phyloP scores from a whole-genome alignment of 805 yeast species.

The Saturnispora serradocipensis region DNA sequence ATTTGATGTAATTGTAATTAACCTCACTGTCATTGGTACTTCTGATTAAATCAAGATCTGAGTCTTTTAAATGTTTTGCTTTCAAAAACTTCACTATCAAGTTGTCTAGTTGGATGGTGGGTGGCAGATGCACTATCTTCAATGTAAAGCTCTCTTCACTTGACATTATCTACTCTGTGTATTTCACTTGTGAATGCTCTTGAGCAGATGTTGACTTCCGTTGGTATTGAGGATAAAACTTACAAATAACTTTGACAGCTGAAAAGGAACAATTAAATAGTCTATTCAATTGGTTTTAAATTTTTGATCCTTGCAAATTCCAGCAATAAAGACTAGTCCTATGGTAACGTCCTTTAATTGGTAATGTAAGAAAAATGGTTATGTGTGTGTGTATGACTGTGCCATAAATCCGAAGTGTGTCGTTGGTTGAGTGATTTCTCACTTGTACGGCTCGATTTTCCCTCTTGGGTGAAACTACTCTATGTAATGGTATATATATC shows the following conservation, averaged over 20 bases:
- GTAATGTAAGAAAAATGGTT: neutral
- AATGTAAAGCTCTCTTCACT: neutral
- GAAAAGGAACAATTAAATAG: neutral
- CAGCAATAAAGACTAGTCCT: neutral
- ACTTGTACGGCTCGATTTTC: neutral
- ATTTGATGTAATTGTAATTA: constrained; percentile 13
- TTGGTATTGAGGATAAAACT: neutral
- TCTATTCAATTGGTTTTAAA: neutral
- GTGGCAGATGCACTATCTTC: neutral
- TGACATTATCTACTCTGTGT: neutral
- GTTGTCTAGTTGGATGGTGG: constrained; percentile 11
- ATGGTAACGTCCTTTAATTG: neutral
- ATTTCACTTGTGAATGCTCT: neutral
- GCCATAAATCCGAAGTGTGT: neutral
- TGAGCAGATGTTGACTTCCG: neutral
- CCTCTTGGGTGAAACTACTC: neutral
- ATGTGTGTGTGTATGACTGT: neutral
- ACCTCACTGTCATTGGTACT: constrained; percentile 12
- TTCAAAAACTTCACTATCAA: constrained; percentile 15
- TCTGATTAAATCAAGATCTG: constrained; percentile 16
- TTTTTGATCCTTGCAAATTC: neutral
- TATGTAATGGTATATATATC: neutral
- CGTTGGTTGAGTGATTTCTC: constrained; percentile 1
- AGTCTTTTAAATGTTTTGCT: constrained; percentile 7
- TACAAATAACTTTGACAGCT: neutral